Base-by-base conservation (phyloP, 805 yeast species). In the Lipomyces mesembrius region DNA sequence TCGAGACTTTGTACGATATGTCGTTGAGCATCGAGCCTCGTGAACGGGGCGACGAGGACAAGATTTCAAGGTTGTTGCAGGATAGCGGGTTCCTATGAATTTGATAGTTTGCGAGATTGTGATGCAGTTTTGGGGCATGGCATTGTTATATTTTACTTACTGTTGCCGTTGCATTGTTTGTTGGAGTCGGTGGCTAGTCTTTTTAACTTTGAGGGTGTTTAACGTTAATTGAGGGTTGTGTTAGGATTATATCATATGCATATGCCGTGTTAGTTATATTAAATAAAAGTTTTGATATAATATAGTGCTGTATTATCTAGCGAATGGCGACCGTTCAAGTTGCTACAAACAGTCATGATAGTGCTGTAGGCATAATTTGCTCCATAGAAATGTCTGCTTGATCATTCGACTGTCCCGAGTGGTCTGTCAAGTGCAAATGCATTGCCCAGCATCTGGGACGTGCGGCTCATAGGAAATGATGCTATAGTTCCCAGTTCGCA, bases 1-100 rank as follows among this genome's bases (percentile, higher is more conserved):
- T 90, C 69, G 96, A 92, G 63, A 89, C 86, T 60, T 89, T 91
- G 77, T 93, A 93, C 75, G 88, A 87, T 71, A 79, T 87, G 69
- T 90, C 97, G 1, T 79, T 92, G 73, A 80, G 82, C 55, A 79
- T 90, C 69, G 98, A 93, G 77, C 97, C 97, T 11, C 52, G 73
- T 17, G 73, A 70, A 51, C 60, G 67, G 12, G 65, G 64, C 5
- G 73, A 70, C 34, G 72, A 70, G 12, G 71, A 75, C 54, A 62
- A 68, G 55, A 68, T 76, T 14, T 73, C 77, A 14, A 84, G 61
- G 77, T 71, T 60, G 75, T 66, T 75, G 62, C 69, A 65, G 54
- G 77, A 75, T 43, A 72, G 73, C 49, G 78, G 78, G 11, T 71
- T 75, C 25, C 62, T 75, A 59, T 75, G 20, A 58, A 14, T n/a